phyloP scores from a whole-genome alignment of 2,329 filamentous ascomycete genomes.

The Elsinoe necatrix region DNA sequence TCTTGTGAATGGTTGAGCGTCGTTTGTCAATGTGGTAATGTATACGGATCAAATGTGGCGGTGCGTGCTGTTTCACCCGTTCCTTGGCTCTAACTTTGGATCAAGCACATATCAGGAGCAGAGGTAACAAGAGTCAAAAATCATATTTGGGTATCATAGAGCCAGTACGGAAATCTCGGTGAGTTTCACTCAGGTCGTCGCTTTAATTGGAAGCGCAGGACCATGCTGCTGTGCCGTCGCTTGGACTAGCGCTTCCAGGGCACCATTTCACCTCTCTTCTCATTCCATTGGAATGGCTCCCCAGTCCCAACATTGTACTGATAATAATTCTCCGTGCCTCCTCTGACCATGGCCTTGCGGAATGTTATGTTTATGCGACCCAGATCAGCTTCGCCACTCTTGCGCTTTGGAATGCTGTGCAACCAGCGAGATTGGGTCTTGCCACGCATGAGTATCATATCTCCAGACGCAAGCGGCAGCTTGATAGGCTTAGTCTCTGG shows the following conservation, averaged over 20 bases:
- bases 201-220: not conserved
- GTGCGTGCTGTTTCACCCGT: not conserved
- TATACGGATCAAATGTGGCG: not conserved
- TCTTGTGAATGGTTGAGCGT: too few species aligned
- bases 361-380: conserved; percentile 71
- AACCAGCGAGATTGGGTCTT: conserved; percentile 68
- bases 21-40: not conserved
- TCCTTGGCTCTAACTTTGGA: not conserved
- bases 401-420: conserved; percentile 69
- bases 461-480: conserved; percentile 53
- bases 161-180: not conserved
- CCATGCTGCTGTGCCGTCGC: not conserved
- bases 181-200: not conserved
- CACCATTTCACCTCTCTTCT: conserved; percentile 43
- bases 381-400: conserved; percentile 51
- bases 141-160: not conserved
- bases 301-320: conserved; percentile 71
- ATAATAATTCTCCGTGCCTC: conserved; percentile 74
- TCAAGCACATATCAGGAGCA: not conserved
- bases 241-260: conserved; percentile 24
- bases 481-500: conserved; percentile 40
- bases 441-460: conserved; percentile 73
- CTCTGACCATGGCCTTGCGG: conserved; percentile 59
- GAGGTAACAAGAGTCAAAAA: not conserved
- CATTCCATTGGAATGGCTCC: conserved; percentile 60